phyloP scores from a whole-genome alignment of 306 rosid species.

The Argentina anserina region DNA sequence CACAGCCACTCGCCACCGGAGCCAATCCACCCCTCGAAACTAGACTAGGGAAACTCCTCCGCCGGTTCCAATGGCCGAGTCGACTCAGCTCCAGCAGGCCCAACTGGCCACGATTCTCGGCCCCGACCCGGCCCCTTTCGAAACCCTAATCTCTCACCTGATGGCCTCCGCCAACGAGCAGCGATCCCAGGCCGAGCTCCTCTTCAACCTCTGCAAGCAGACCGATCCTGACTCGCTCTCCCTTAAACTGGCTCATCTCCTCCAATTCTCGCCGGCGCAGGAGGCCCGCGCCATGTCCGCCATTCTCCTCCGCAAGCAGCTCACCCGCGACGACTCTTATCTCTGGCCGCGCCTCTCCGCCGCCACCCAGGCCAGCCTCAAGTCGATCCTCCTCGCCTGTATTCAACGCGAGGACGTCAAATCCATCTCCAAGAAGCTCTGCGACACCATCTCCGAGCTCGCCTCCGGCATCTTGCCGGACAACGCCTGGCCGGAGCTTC shows the following conservation, averaged over 20 bases:
- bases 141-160: constrained; percentile 82
- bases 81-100: constrained; percentile 79
- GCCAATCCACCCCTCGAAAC: no score
- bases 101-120: constrained; percentile 86
- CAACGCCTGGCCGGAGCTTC: constrained; percentile 79
- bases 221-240: constrained; percentile 80
- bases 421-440: constrained; percentile 75
- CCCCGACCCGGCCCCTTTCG: constrained; percentile 69
- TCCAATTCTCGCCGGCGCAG: constrained; percentile 57
- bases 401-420: constrained; percentile 69
- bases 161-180: constrained; percentile 90
- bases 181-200: constrained; percentile 77
- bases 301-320: constrained; percentile 89
- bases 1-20: background rate
- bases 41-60: no score
- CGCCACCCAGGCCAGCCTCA: constrained; percentile 60
- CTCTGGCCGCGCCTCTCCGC: constrained; percentile 80
- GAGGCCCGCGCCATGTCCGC: constrained; percentile 98
- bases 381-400: constrained; percentile 66
- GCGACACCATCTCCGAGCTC: constrained; percentile 93
- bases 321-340: constrained; percentile 83
- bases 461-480: constrained; percentile 88
- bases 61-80: constrained; percentile 36
- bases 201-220: constrained; percentile 93
- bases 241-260: constrained; percentile 80